Conservation (phyloP, 495 filamentous ascomycete genomes). For the Tuber aestivum region DNA sequence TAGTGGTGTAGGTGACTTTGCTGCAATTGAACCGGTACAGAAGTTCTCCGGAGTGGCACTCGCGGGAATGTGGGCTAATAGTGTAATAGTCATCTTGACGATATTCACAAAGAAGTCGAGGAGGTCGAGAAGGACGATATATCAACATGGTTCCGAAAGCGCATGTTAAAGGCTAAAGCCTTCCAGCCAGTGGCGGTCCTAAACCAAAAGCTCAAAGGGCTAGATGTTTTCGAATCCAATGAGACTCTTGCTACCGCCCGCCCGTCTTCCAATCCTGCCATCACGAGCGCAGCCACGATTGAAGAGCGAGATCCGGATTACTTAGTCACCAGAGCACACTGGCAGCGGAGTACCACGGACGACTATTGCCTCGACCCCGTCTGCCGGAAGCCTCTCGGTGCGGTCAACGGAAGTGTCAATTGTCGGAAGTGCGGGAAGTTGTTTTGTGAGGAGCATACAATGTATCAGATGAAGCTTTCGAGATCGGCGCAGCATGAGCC, state of each 20-base stretch:
- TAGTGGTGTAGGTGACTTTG: constrained; percentile 64
- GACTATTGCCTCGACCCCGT: constrained; percentile 81
- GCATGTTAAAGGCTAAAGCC: constrained; percentile 89
- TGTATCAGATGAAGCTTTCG: constrained; percentile 99
- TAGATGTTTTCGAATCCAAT: constrained; percentile 97
- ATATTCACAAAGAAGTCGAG: constrained; percentile 87
- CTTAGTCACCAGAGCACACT: constrained; percentile 77
- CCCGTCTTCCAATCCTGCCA: constrained; percentile 35
- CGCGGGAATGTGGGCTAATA: constrained; percentile 2
- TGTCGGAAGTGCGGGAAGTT: constrained; percentile 86
- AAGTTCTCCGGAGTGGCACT: not conserved
- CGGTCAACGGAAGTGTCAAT: constrained; percentile 76
- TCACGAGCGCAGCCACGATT: constrained; percentile 31
- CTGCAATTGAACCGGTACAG: constrained; percentile 80
- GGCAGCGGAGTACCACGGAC: constrained; percentile 67
- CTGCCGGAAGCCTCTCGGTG: constrained; percentile 71
- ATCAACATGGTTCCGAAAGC: constrained; percentile 94
- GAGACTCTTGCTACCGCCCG: constrained; percentile 50
- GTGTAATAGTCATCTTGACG: constrained; percentile 75
- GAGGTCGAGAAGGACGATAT: constrained; percentile 92
- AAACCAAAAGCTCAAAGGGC: constrained; percentile 93
- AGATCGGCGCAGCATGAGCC: constrained; percentile 86
- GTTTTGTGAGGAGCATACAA: constrained; percentile 96
- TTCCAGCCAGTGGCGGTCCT: constrained; percentile 88
- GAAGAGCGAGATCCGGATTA: constrained; percentile 75